phyloP scores from a whole-genome alignment of 1,284 basidiomycete species.

The Phylloporus gajari region DNA sequence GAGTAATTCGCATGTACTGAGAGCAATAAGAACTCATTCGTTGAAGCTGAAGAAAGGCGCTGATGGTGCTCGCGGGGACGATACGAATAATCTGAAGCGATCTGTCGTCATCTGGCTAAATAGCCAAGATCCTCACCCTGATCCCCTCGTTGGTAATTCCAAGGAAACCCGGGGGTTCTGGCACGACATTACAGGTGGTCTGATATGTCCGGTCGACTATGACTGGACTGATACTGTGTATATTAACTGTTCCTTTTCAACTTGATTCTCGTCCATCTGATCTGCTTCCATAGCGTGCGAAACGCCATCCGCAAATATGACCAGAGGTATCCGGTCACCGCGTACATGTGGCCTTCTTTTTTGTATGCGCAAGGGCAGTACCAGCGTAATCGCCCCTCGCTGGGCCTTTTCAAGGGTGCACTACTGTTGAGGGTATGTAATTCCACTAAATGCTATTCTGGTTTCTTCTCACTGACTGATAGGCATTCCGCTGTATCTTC shows the following conservation, averaged over 20 bases:
- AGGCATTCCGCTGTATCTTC: constrained; percentile 43
- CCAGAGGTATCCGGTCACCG: constrained; percentile 24
- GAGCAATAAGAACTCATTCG: not conserved
- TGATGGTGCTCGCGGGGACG: constrained; percentile 32
- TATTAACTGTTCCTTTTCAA: not conserved
- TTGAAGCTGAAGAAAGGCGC: constrained; percentile 25
- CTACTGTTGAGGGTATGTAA: constrained; percentile 34
- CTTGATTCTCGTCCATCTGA: not conserved
- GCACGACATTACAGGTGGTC: constrained; percentile 36
- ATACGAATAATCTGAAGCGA: constrained; percentile 22
- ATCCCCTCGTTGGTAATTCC: constrained; percentile 9
- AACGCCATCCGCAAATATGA: constrained; percentile 24
- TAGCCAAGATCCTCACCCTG: constrained; percentile 5
- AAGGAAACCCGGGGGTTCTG: constrained; percentile 34
- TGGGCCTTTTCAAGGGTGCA: constrained; percentile 34
- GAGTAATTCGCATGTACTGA: not conserved
- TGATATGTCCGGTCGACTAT: constrained; percentile 40
- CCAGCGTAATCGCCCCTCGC: constrained; percentile 11
- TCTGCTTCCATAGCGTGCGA: not conserved
- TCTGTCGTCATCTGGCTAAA: constrained; percentile 37
- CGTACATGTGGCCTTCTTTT: constrained; percentile 27
- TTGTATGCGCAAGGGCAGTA: constrained; percentile 25
- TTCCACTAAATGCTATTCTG: not conserved
- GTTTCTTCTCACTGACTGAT: not conserved
- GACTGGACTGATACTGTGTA: constrained; percentile 39